Evolutionary conservation across 2,329 filamentous ascomycete species (phyloP).

Genomic region (Cladosporium cucumerinum): DNA sequence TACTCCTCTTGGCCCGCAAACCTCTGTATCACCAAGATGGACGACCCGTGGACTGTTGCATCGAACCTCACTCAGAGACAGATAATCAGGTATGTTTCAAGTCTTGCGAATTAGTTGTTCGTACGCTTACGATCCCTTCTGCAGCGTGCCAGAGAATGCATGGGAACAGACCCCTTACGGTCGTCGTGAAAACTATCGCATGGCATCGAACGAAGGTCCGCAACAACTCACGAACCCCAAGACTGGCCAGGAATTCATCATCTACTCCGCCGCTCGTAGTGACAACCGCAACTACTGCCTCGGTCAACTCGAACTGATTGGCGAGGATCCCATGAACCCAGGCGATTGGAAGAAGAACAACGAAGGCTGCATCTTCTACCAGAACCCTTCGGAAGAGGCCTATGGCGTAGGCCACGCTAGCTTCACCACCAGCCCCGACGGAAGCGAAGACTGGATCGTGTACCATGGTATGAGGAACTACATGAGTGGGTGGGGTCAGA

Average conservation of each 20-base stretch:
- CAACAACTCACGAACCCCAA: constrained; percentile 48
- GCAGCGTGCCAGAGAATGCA: constrained; percentile 44
- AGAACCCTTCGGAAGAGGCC: constrained; percentile 43
- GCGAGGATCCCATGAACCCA: constrained; percentile 49
- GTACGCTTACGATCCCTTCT: background rate
- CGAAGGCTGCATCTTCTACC: constrained; percentile 49
- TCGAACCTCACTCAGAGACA: constrained; percentile 46
- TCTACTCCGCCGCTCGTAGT: constrained; percentile 49
- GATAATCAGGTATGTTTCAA: constrained; percentile 30
- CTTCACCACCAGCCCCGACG: constrained; percentile 49
- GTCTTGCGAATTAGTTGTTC: background rate
- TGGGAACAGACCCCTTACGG: constrained; percentile 54
- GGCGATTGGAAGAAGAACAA: constrained; percentile 49
- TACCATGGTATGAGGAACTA: constrained; percentile 52
- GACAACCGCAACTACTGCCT: constrained; percentile 55
- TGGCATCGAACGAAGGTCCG: constrained; percentile 51
- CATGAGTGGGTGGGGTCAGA: constrained; percentile 45
- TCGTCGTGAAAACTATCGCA: constrained; percentile 44
- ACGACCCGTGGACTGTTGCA: constrained; percentile 47
- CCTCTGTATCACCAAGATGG: constrained; percentile 51
- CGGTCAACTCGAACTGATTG: constrained; percentile 49
- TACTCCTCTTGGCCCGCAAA: constrained; percentile 52
- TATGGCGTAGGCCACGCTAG: constrained; percentile 53
- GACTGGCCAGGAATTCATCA: constrained; percentile 48
- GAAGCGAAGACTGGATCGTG: constrained; percentile 50